Evolutionary conservation across 192 early-diverging fungal genomes (phyloP).

Genomic region (Entophlyctis luteolus): DNA sequence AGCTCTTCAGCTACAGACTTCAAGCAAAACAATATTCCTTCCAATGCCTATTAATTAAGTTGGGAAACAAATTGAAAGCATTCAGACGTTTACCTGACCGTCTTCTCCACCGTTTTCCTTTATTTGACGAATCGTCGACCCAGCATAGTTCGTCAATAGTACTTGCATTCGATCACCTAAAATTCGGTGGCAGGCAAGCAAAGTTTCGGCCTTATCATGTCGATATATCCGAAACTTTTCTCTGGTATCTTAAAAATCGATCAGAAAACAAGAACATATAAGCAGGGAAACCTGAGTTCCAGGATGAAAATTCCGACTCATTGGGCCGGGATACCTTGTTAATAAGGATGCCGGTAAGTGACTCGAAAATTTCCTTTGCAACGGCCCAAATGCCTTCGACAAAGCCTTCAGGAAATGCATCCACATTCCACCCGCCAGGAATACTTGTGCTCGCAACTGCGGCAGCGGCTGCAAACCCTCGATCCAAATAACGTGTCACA

Average conservation of each 20-base stretch:
- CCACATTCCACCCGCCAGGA: conserved; percentile 5
- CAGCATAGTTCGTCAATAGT: conserved; percentile 21
- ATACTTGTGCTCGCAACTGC: too few species aligned
- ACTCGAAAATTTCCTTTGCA: conserved; percentile 16
- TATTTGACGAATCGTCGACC: conserved; percentile 18
- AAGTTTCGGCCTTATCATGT: conserved; percentile 25
- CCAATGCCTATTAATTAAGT: conserved; percentile 28
- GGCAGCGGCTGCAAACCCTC: too few species aligned
- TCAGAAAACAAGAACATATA: background rate
- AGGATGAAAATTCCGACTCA: conserved; percentile 22
- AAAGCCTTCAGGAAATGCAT: conserved; percentile 10
- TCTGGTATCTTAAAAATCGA: conserved; percentile 24
- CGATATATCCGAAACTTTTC: conserved; percentile 36
- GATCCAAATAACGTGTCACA: conserved; percentile 12
- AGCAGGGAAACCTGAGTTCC: conserved; percentile 24
- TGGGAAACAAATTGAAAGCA: background rate
- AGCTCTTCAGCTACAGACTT: conserved; percentile 35
- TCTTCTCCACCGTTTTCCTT: conserved; percentile 6
- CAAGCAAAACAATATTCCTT: conserved; percentile 30
- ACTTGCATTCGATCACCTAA: conserved; percentile 22
- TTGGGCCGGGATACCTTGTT: conserved; percentile 26
- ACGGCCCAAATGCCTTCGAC: conserved; percentile 11
- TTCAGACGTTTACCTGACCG: conserved; percentile 22
- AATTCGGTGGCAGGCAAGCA: conserved; percentile 28
- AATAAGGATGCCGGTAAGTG: conserved; percentile 24